Evolutionary conservation across 768 basidiomycete species (phyloP), one percentile per base, ranked within the genome.

Genomic region (Psilocybe subaeruginosa): DNA sequence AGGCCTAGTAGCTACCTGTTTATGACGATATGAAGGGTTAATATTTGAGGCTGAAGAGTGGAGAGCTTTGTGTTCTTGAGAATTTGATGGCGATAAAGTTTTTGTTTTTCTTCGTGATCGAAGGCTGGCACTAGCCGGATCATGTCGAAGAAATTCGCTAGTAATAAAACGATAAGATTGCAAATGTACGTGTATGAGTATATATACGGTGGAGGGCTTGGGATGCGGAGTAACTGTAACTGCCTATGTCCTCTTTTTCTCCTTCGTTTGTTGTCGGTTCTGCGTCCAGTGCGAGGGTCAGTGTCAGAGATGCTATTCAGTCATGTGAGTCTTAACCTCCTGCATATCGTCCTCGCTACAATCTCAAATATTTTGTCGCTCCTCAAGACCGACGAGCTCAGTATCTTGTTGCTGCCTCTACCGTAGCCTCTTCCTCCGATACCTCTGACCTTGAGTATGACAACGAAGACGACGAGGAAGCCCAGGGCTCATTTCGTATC

Each of bases 381-480:
- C 41, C 57, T 59, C 61, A 17, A 92, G 90, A 91, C 70, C 85
- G 85, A 56, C 83, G 90, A 31, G 78, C 88, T 7, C 89, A 91
- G 68, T 88, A 83, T 67, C 80, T 90, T 9, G 78, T 85, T 43
- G 85, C 85, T 19, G 84, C 83, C 54, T 85, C 86, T 7, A 79
- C 81, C 33, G 80, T 88, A 27, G 81, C 81, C n/a, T 77, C 81
- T 9, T 75, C 82, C 3, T 76, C 79, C 5, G 81, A 84, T 59
- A 68, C 74, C 6, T 74, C 72, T 16, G 77, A 77, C 56, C 70
- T 74, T 17, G 76, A 74, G 7, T 71, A 76, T 31, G 78, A 82
- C 5, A 31, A 53, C 19, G 51, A 53, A 14, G 77, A 81, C 35
- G 76, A 77, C 37, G 76, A 78, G 35, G 58, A 64, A 63, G 57